Conservation (phyloP, 1,284 basidiomycete species). For the Pseudozyma pruni region DNA sequence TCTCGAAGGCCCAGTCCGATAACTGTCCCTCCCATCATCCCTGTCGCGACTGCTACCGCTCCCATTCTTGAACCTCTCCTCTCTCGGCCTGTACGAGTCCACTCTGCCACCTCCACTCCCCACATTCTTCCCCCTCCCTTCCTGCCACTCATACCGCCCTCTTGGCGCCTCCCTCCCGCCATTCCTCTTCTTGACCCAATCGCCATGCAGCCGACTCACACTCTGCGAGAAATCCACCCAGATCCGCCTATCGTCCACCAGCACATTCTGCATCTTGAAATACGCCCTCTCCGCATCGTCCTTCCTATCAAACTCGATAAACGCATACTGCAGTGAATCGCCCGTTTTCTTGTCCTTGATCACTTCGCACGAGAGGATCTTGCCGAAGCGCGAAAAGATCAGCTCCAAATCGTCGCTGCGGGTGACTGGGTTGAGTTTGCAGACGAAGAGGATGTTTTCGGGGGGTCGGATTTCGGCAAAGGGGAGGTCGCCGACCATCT, state of each 20-base stretch:
- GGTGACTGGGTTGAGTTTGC: slow-evolving; percentile 96
- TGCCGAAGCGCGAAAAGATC: slow-evolving; percentile 94
- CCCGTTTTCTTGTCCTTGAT: slow-evolving; percentile 95
- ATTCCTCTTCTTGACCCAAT: slow-evolving; percentile 68
- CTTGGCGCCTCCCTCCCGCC: slow-evolving; percentile 56
- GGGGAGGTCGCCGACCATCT: slow-evolving; percentile 98
- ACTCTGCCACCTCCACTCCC: background rate
- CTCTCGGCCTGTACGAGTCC: slow-evolving; percentile 18
- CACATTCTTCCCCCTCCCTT: background rate
- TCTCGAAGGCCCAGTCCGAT: slow-evolving; percentile 33
- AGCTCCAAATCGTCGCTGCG: slow-evolving; percentile 94
- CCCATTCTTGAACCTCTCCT: background rate
- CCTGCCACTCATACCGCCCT: slow-evolving; percentile 31
- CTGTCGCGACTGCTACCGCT: background rate
- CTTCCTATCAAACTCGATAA: slow-evolving; percentile 95
- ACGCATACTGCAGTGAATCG: slow-evolving; percentile 96
- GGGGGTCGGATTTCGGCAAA: slow-evolving; percentile 97
- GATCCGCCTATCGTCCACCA: slow-evolving; percentile 97
- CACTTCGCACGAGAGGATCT: slow-evolving; percentile 95
- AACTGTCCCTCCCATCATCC: slow-evolving; percentile 27
- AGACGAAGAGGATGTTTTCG: slow-evolving; percentile 98
- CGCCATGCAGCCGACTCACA: slow-evolving; percentile 75
- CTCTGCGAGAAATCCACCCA: slow-evolving; percentile 92
- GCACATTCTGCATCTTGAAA: slow-evolving; percentile 99
- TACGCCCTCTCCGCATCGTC: slow-evolving; percentile 95